A percentile compares a stretch with the other conserved stretches of the same genome.
phyloP scores from a whole-genome alignment of 2,329 filamentous ascomycete genomes.

The Colletotrichum musicola region DNA sequence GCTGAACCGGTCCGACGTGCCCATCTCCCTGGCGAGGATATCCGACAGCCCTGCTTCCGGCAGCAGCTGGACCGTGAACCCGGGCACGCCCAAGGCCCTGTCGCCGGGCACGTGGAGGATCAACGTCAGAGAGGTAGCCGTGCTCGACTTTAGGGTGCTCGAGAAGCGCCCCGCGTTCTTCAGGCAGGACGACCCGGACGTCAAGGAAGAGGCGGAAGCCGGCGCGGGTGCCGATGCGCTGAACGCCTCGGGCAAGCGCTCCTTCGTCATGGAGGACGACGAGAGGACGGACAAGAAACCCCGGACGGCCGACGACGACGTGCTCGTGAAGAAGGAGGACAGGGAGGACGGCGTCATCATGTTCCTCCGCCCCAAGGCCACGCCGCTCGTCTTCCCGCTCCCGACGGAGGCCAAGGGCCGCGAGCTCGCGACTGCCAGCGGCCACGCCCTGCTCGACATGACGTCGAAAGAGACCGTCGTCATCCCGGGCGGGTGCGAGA shows the following conservation, averaged over 20 bases:
- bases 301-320: slow-evolving; percentile 49
- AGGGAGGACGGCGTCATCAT: slow-evolving; percentile 67
- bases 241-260: slow-evolving; percentile 65
- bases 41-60: slow-evolving; percentile 51
- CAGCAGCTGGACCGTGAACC: slow-evolving; percentile 55
- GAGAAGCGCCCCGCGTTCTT: slow-evolving; percentile 64
- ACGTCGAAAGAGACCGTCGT: slow-evolving; percentile 58
- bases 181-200: slow-evolving; percentile 45
- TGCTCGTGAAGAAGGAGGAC: slow-evolving; percentile 41
- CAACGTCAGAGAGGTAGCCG: slow-evolving; percentile 60
- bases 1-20: slow-evolving; percentile 66
- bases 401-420: slow-evolving; percentile 61
- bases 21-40: slow-evolving; percentile 62
- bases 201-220: slow-evolving; percentile 39
- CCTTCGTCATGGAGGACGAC: slow-evolving; percentile 58
- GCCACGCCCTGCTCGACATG: slow-evolving; percentile 66
- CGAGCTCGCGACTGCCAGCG: slow-evolving; percentile 59
- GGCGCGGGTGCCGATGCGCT: slow-evolving; percentile 50
- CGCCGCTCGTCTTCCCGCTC: slow-evolving; percentile 65
- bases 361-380: slow-evolving; percentile 63
- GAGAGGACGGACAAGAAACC: slow-evolving; percentile 58
- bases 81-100: slow-evolving; percentile 59
- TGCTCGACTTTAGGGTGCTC: slow-evolving; percentile 70
- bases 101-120: slow-evolving; percentile 70
- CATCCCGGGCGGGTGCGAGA: slow-evolving; percentile 63